A percentile compares a stretch with the other conserved stretches of the same genome.
Evolutionary conservation across 2,329 filamentous ascomycete species (phyloP).

Genomic region (Ophiognomonia clavigignenti-juglandacearum): DNA sequence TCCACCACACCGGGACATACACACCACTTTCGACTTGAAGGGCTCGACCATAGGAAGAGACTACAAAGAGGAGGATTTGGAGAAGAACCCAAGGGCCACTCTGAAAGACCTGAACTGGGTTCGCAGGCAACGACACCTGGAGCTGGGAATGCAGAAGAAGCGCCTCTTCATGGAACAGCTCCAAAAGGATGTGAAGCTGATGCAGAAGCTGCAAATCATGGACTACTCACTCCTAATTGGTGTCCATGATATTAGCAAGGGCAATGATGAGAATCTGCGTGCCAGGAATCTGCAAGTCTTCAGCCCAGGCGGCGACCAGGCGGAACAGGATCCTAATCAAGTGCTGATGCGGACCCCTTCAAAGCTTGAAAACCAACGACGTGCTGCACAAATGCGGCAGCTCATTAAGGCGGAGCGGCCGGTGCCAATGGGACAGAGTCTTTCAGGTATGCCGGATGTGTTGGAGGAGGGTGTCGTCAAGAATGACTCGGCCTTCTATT

Average conservation of each 20-base stretch:
- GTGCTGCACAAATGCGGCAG: conserved; percentile 84
- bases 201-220: conserved; percentile 93
- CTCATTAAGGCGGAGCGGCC: conserved; percentile 91
- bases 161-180: conserved; percentile 84
- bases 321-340: conserved; percentile 50
- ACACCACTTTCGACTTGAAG: conserved; percentile 94
- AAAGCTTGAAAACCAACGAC: conserved; percentile 84
- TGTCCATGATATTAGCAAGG: conserved; percentile 83
- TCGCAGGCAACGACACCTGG: conserved; percentile 75
- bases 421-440: conserved; percentile 81
- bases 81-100: conserved; percentile 85
- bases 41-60: conserved; percentile 93
- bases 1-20: conserved; percentile 93
- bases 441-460: conserved; percentile 85
- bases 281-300: conserved; percentile 91
- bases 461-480: conserved; percentile 70
- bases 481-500: conserved; percentile 76
- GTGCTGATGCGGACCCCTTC: conserved; percentile 84
- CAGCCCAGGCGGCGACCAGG: conserved; percentile 72
- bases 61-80: conserved; percentile 81
- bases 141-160: conserved; percentile 87
- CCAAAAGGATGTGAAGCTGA: conserved; percentile 75
- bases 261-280: conserved; percentile 91
- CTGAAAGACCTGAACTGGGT: conserved; percentile 98
- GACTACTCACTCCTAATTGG: conserved; percentile 95